Evolutionary conservation across 495 filamentous ascomycete genomes (phyloP).

Genomic region (Umbilicaria muhlenbergii): DNA sequence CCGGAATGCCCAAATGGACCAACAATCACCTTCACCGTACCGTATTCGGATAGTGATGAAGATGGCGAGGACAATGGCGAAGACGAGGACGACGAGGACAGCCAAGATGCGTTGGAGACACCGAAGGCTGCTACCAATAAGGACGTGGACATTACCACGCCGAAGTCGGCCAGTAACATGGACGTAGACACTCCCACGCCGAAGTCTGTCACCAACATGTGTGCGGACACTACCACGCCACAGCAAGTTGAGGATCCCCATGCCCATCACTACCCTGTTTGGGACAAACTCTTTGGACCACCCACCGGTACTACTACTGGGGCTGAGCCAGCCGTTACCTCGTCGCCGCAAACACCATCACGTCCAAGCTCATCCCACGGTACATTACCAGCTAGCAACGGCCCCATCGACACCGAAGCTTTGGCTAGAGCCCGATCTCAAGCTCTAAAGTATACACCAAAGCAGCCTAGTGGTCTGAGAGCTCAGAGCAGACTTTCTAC

Average conservation of each 20-base stretch:
- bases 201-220: too few species aligned
- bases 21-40: constrained; percentile 3
- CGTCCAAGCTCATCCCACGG: constrained; percentile 4
- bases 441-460: constrained; percentile 30
- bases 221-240: too few species aligned
- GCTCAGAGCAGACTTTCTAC: constrained; percentile 23
- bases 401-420: constrained; percentile 13
- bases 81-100: neutral
- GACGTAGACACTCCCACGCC: too few species aligned
- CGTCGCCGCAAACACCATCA: neutral
- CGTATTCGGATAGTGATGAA: neutral
- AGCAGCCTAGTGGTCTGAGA: constrained; percentile 31
- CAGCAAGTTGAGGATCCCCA: too few species aligned
- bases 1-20: neutral
- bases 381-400: constrained; percentile 9
- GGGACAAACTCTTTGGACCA: too few species aligned
- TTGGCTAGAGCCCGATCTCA: constrained; percentile 21
- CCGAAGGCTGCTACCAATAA: too few species aligned
- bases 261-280: too few species aligned
- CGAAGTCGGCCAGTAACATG: neutral
- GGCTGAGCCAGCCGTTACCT: too few species aligned
- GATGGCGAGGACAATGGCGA: neutral
- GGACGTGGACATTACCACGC: neutral
- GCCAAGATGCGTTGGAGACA: too few species aligned
- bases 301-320: too few species aligned